A percentile compares a stretch with the other conserved stretches of the same genome.
phyloP scores from a whole-genome alignment of 441 rosid species.

The Aleurites moluccanus region DNA sequence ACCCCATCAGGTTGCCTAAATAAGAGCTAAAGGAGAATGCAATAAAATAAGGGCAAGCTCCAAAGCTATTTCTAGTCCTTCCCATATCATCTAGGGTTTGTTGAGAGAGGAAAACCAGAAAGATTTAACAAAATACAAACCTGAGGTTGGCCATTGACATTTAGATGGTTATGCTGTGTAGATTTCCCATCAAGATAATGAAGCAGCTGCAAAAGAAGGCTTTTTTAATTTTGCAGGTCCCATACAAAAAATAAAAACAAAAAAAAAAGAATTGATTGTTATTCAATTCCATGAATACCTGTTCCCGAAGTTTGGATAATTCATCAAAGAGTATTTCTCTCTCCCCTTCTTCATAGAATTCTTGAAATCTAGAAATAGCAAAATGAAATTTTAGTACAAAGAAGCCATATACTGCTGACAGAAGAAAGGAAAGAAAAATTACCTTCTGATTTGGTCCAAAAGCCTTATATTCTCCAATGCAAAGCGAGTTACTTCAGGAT shows the following conservation, averaged over 20 bases:
- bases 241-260: constrained; percentile 23
- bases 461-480: constrained; percentile 96
- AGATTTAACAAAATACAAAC: constrained; percentile 35
- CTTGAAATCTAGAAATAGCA: constrained; percentile 72
- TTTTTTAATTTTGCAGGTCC: constrained; percentile 19
- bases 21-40: constrained; percentile 9
- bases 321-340: constrained; percentile 81
- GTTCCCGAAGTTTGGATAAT: constrained; percentile 65
- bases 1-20: constrained; percentile 6
- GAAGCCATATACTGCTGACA: constrained; percentile 9
- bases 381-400: constrained; percentile 21
- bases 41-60: background rate
- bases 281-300: constrained; percentile 50
- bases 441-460: constrained; percentile 91
- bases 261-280: constrained; percentile 1
- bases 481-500: constrained; percentile 98
- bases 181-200: constrained; percentile 61
- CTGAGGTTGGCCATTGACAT: constrained; percentile 47
- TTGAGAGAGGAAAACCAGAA: background rate
- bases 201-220: constrained; percentile 53
- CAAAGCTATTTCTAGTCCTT: background rate
- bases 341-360: constrained; percentile 97
- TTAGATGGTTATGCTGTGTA: constrained; percentile 39
- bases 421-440: constrained; percentile 21
- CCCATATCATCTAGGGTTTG: background rate